These are phyloP conservation scores for Leptographium flavum DNA, from an alignment of 2,329 filamentous ascomycete species.

Conservation along the genomic window DNA sequence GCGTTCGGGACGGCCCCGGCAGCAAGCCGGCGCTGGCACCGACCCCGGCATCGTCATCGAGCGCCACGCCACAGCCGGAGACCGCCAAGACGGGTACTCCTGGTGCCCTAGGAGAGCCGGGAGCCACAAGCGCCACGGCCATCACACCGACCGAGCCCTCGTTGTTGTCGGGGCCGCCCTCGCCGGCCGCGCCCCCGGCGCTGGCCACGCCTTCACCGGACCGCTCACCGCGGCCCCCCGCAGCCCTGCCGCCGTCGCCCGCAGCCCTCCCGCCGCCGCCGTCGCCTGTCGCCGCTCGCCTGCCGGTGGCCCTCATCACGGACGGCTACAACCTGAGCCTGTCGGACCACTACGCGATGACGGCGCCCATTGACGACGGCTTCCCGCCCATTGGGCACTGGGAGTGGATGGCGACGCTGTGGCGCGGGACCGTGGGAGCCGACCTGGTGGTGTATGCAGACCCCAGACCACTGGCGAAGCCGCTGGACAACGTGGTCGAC, in stretches of 20 bases:
- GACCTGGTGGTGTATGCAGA: constrained; percentile 56
- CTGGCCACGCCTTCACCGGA: neutral
- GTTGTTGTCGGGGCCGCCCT: too few species aligned
- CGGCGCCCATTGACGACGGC: constrained; percentile 59
- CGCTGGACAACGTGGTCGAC: constrained; percentile 20
- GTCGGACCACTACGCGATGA: constrained; percentile 60
- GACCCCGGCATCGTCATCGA: neutral
- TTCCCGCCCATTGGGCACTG: constrained; percentile 84
- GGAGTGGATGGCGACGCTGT: constrained; percentile 93
- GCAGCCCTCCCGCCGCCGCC: neutral
- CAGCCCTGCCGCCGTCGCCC: neutral
- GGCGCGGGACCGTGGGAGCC: constrained; percentile 72
- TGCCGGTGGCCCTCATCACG: constrained; percentile 63
- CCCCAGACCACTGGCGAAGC: constrained; percentile 24
- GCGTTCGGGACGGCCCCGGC: constrained; percentile 5
- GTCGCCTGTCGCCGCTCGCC: neutral
- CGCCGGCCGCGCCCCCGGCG: neutral
- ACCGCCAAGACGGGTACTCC: neutral
- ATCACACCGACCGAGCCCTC: too few species aligned
- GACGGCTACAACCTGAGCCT: constrained; percentile 68
- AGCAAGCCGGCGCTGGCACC: neutral
- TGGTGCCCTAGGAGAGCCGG: too few species aligned
- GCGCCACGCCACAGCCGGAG: constrained; percentile 9
- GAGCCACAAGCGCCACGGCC: neutral
- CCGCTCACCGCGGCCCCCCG: neutral